These are phyloP conservation scores for Cryptosporidium sp. DNA, from an alignment of 169 alveolate species.

Conservation along the genomic window DNA sequence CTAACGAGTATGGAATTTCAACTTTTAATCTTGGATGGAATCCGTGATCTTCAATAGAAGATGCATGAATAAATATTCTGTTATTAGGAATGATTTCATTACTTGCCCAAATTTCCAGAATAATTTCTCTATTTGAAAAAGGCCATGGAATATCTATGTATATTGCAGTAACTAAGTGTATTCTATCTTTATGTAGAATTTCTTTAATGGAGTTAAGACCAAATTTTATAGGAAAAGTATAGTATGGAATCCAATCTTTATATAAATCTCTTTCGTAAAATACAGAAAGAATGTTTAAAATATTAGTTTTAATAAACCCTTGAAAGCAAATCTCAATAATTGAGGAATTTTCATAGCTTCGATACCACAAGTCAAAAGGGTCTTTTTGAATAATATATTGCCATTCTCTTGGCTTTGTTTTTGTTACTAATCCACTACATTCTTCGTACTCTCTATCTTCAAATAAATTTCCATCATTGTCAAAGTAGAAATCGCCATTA, in stretches of 20 bases:
- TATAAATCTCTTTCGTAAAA: slow-evolving; percentile 72
- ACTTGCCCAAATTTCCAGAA: slow-evolving; percentile 70
- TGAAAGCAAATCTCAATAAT: slow-evolving; percentile 66
- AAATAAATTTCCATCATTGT: slow-evolving; percentile 20
- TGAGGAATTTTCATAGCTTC: slow-evolving; percentile 50
- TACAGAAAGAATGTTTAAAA: slow-evolving; percentile 50
- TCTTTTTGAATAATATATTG: slow-evolving; percentile 12
- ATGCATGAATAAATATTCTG: slow-evolving; percentile 63
- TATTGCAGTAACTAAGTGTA: slow-evolving; percentile 52
- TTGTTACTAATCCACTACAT: slow-evolving; percentile 36
- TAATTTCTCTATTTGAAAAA: slow-evolving; percentile 54
- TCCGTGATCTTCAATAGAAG: slow-evolving; percentile 70
- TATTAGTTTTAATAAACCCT: slow-evolving; percentile 52
- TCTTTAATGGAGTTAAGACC: slow-evolving; percentile 55
- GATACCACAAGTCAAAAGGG: slow-evolving; percentile 62
- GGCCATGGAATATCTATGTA: slow-evolving; percentile 74
- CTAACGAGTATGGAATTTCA: slow-evolving; percentile 45
- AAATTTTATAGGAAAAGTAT: slow-evolving; percentile 54
- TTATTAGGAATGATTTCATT: slow-evolving; percentile 58
- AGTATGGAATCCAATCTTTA: slow-evolving; percentile 67
- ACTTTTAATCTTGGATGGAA: slow-evolving; percentile 55
- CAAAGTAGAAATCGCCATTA: slow-evolving; percentile 29
- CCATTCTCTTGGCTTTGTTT: slow-evolving; percentile 49
- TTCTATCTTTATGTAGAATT: slow-evolving; percentile 30
- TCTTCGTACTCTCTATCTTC: slow-evolving; percentile 5